Percentiles rank a stretch among this genome's conserved stretches.
Evolutionary conservation across 2,329 filamentous ascomycete genomes (phyloP).

Genomic region (Mycosphaerella arachidis): DNA sequence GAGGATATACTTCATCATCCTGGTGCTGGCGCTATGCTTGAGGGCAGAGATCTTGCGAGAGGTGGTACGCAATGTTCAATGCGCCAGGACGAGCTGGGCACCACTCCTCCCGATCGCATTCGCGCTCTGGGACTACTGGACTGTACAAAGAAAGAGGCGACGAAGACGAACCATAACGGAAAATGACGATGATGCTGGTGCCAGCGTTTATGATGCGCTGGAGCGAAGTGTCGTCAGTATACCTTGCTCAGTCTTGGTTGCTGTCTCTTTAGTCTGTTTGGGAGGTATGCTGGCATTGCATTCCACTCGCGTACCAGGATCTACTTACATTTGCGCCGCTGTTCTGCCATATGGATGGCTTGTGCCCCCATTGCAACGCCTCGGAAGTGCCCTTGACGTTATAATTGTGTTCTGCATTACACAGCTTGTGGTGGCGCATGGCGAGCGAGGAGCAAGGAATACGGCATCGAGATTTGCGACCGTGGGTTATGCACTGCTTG

Average conservation of each 20-base stretch:
- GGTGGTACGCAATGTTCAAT: conserved; percentile 42
- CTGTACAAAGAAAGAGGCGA: conserved; percentile 15
- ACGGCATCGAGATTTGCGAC: conserved; percentile 18
- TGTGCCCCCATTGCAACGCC: conserved; percentile 37
- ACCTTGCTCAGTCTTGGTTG: conserved; percentile 37
- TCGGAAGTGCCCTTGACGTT: conserved; percentile 40
- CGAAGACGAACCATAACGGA: background rate
- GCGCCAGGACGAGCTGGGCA: conserved; percentile 31
- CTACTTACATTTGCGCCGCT: conserved; percentile 49
- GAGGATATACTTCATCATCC: conserved; percentile 25
- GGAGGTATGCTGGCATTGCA: conserved; percentile 37
- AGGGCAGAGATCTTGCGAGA: conserved; percentile 39
- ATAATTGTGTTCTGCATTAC: conserved; percentile 35
- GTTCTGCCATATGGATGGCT: conserved; percentile 32
- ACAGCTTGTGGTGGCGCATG: conserved; percentile 20
- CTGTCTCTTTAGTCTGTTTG: conserved; percentile 36
- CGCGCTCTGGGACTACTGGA: conserved; percentile 27
- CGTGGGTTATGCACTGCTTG: conserved; percentile 28
- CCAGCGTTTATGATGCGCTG: conserved; percentile 31
- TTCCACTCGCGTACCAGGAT: conserved; percentile 36
- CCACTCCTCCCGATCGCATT: conserved; percentile 29
- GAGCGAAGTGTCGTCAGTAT: conserved; percentile 32
- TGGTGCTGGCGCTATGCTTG: conserved; percentile 31
- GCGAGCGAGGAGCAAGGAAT: conserved; percentile 13
- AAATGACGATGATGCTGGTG: conserved; percentile 20